Evolutionary conservation across 2,329 filamentous ascomycete genomes (phyloP), one percentile per base, ranked within the genome.

Genomic region (Trichoderma sp.): DNA sequence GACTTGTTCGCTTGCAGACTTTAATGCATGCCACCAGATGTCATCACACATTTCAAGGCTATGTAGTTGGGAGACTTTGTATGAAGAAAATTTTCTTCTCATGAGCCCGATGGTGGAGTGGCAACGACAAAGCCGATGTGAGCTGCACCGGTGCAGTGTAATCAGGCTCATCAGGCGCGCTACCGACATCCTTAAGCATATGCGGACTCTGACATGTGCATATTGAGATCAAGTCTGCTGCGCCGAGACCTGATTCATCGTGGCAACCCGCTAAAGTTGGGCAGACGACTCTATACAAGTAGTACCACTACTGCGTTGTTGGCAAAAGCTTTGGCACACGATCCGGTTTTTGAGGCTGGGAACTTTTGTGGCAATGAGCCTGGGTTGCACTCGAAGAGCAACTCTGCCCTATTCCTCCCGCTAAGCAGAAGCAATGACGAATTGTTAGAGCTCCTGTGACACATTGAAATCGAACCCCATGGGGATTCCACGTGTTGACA

Each of bases 341-440:
- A 20, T 63, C 57, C 13, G 32, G 69, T 61, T 64, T 43, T 64
- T 43, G 30, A 59, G 39, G 5, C n/a, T 57, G 55, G 74, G 75
- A 75, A 76, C 75, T 75, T 76, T 76, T 76, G 75, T 73, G 58
- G 39, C 57, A 68, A 72, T 59, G 72, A 63, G 26, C 47, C 73
- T 63, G 71, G 71, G 74, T 73, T 73, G 70, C 74, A 74, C 17
- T 73, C 57, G 7, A 71, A 55, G 20, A 63, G 50, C 63, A n/a
- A 26, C 43, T 68, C 53, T 39, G 63, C 34, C 43, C 30, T 68
- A 43, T 36, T 15, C n/a, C 28, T 68, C 28, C 53, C 53, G 34
- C 53, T 63, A 36, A 50, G 63, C 8, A 50, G 28, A 36, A 57
- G 64, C 50, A 53, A 34, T 43, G 50, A 43, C 32, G 64, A 57